phyloP scores from a whole-genome alignment of 2,329 filamentous ascomycete genomes.

The Zalaria obscura region DNA sequence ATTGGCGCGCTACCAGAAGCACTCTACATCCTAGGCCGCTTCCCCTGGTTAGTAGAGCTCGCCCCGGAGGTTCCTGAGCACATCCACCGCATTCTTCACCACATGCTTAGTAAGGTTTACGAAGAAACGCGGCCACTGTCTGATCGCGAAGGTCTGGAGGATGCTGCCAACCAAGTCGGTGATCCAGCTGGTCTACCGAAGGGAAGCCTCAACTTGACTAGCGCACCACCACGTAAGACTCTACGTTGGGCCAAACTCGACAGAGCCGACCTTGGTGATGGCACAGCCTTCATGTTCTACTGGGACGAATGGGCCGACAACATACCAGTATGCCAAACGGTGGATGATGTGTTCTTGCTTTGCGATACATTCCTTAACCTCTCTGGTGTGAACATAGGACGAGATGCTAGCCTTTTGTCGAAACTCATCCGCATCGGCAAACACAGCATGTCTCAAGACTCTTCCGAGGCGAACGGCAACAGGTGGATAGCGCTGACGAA shows the following conservation, averaged over 20 bases:
- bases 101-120: slow-evolving; percentile 68
- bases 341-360: slow-evolving; percentile 81
- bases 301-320: slow-evolving; percentile 97
- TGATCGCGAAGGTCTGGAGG: slow-evolving; percentile 27
- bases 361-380: slow-evolving; percentile 74
- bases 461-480: slow-evolving; percentile 52
- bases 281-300: slow-evolving; percentile 77
- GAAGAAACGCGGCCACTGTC: slow-evolving; percentile 34
- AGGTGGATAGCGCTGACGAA: slow-evolving; percentile 80
- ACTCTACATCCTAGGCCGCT: slow-evolving; percentile 79
- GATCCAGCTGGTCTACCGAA: slow-evolving; percentile 58
- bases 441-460: slow-evolving; percentile 57
- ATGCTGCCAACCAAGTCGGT: slow-evolving; percentile 33
- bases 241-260: slow-evolving; percentile 79
- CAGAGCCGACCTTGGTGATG: slow-evolving; percentile 56
- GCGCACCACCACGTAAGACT: slow-evolving; percentile 48
- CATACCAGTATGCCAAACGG: slow-evolving; percentile 74
- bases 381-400: slow-evolving; percentile 79
- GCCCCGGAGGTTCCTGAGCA: slow-evolving; percentile 69
- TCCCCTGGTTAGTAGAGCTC: slow-evolving; percentile 80
- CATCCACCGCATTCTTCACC: slow-evolving; percentile 72
- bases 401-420: slow-evolving; percentile 60
- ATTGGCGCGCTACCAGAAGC: slow-evolving; percentile 90
- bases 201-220: slow-evolving; percentile 48
- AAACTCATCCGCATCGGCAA: slow-evolving; percentile 79